Evolutionary conservation across 2,329 filamentous ascomycete species (phyloP).

Genomic region (Rosellinia necatrix): DNA sequence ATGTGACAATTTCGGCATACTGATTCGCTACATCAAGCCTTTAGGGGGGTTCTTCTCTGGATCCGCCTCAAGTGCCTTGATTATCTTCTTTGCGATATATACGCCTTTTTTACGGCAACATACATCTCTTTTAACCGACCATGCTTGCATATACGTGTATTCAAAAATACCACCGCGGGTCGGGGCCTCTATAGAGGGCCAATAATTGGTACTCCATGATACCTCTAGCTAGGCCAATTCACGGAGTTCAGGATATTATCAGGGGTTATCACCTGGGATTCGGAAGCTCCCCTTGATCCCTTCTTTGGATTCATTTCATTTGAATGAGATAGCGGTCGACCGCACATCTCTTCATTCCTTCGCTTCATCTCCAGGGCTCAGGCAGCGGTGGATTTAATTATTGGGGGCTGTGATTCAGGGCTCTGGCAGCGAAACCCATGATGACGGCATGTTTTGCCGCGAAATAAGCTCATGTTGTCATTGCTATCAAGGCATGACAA

Average conservation of each 20-base stretch:
- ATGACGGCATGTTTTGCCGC: background rate
- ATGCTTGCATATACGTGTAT: background rate
- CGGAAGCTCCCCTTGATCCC: conserved; percentile 1
- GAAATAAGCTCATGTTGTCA: conserved; percentile 1
- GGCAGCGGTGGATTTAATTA: conserved; percentile 18
- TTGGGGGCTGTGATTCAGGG: background rate
- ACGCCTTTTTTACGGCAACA: background rate
- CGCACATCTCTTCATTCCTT: background rate
- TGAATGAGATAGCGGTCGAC: background rate
- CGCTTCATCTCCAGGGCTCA: conserved; percentile 15
- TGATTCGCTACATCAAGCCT: background rate
- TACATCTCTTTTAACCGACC: background rate
- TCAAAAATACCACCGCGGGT: conserved; percentile 5
- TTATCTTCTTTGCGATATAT: background rate
- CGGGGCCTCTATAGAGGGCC: background rate
- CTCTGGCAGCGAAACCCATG: conserved; percentile 20
- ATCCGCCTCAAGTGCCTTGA: background rate
- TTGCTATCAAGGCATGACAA: conserved; percentile 22
- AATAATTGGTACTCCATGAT: background rate
- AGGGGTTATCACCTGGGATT: background rate
- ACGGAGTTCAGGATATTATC: conserved; percentile 1
- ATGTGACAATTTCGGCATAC: background rate
- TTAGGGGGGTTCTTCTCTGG: background rate
- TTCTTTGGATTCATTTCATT: background rate
- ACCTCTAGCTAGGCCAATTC: background rate